Evolutionary conservation across 2,329 filamentous ascomycete genomes (phyloP), one percentile per base, ranked within the genome.

Genomic region (Penicillium sp.): DNA sequence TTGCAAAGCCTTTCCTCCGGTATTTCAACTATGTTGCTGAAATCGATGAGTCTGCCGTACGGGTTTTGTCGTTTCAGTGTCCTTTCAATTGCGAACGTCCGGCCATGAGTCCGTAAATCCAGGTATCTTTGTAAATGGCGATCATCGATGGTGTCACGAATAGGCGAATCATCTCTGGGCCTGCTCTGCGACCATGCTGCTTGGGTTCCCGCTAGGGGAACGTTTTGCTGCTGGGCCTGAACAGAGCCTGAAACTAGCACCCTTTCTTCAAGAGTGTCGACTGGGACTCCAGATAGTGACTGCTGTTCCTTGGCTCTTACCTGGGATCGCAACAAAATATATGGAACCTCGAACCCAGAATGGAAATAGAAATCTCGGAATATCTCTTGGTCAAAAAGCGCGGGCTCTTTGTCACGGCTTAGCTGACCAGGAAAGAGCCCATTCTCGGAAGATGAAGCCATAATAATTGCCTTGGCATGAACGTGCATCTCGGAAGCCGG

Each of bases 321-420:
- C 28, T 7, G 28, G 28, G 7, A 31, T 31, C 50, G 38, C 5
- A 58, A 39, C 9, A 58, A 41, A 22, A 58, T 56, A 44, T 49
- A 58, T 9, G 56, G 45, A 31, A 58, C 44, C 27, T 58, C 56
- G 48, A 58, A 58, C 4, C 56, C 53, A n/a, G 51, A 48, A 25
- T 56, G 50, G 44, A 58, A 58, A 27, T 56, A 58, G 28, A 58
- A 58, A 31, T 58, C 56, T 11, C 56, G 47, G 43, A 48, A 52
- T 5, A 56, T 13, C 30, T 58, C 56, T 16, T 46, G 31, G 20
- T 58, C 54, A 44, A 58, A 58, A 8, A 58, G 47, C 5, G 24
- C 48, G 27, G 54, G 48, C 25, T 57, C 54, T 33, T 56, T 56
- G 28, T 48, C 48, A 25, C 22, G 35, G 9, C 57, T 46, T 27